phyloP scores from a whole-genome alignment of 2,329 filamentous ascomycete species.

The Fusarium virguliforme region DNA sequence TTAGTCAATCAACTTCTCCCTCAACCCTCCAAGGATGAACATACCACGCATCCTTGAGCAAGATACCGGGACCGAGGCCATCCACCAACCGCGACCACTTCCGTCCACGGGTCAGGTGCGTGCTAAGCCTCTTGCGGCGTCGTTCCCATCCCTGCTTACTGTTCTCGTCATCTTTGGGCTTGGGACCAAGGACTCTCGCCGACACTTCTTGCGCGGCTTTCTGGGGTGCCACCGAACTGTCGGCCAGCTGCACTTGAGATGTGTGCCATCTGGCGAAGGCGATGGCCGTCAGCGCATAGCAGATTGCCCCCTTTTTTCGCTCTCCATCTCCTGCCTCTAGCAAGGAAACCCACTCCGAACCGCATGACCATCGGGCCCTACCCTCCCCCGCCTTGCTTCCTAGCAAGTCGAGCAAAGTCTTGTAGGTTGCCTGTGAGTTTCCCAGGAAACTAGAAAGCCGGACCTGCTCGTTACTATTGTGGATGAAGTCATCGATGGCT shows the following conservation, averaged over 20 bases:
- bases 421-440: background rate
- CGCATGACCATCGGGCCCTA: background rate
- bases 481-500: background rate
- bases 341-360: background rate
- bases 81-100: constrained; percentile 24
- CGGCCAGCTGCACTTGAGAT: background rate
- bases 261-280: constrained; percentile 4
- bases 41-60: background rate
- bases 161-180: constrained; percentile 14
- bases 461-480: background rate
- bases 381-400: background rate
- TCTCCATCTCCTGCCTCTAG: background rate
- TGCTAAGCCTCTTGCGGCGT: constrained; percentile 20
- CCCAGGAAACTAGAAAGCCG: background rate
- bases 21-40: background rate
- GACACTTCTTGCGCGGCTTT: background rate
- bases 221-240: background rate
- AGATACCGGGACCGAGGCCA: background rate
- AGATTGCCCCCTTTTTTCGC: background rate
- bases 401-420: background rate
- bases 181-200: constrained; percentile 9
- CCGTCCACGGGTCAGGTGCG: constrained; percentile 22
- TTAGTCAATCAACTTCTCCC: background rate
- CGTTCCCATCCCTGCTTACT: constrained; percentile 9
- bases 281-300: constrained; percentile 3